Percentiles rank a stretch among this genome's conserved stretches.
Evolutionary conservation across 768 basidiomycete species (phyloP).

Genomic region (Suillus placidus): DNA sequence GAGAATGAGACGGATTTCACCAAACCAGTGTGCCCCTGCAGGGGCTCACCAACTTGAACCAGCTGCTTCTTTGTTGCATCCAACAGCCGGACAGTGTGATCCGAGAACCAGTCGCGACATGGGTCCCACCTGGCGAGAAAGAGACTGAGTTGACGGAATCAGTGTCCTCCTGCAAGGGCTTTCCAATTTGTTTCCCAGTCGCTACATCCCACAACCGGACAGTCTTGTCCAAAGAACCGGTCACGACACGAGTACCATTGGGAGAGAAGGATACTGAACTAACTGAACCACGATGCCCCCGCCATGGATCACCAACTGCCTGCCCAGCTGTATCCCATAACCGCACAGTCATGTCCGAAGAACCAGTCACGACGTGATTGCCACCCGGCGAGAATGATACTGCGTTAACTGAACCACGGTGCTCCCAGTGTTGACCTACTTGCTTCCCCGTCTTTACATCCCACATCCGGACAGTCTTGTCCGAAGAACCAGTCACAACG

Average conservation of each 20-base stretch:
- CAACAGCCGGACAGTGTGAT: conserved; percentile 1
- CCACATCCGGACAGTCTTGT: not conserved
- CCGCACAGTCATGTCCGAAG: conserved; percentile 17
- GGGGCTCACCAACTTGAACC: conserved; percentile 1
- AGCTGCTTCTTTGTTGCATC: not conserved
- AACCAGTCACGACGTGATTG: conserved; percentile 17
- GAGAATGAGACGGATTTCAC: conserved; percentile 3
- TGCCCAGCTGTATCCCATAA: conserved; percentile 25
- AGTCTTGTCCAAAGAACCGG: conserved; percentile 4
- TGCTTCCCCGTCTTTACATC: not conserved
- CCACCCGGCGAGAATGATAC: conserved; percentile 9
- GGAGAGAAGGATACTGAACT: conserved; percentile 8
- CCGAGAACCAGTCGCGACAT: not conserved
- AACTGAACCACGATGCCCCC: not conserved
- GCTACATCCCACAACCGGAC: not conserved
- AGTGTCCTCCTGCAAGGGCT: too few species aligned
- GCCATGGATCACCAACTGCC: conserved; percentile 2
- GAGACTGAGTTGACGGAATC: not conserved
- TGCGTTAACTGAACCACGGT: not conserved
- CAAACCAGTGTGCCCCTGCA: not conserved
- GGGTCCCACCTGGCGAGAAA: conserved; percentile 6
- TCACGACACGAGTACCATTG: not conserved
- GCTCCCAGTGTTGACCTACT: not conserved
- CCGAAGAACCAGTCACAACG: not conserved
- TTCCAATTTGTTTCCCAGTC: not conserved